Conservation (phyloP, 2,329 filamentous ascomycete species). For the Claviceps pazoutovae region DNA sequence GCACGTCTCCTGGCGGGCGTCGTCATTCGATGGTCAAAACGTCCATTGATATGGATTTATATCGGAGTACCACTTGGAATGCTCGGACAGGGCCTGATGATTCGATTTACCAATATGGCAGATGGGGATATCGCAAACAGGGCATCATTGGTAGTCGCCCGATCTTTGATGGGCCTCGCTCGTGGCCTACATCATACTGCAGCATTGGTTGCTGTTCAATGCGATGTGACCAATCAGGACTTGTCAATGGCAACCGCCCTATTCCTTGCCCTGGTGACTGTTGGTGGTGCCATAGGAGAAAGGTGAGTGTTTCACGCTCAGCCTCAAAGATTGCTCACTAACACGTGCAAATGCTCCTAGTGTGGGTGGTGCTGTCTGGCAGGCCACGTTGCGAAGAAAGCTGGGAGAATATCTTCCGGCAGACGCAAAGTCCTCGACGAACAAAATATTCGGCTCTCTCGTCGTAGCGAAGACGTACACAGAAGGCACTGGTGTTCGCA, state of each 20-base stretch:
- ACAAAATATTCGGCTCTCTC: constrained; percentile 13
- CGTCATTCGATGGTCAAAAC: constrained; percentile 22
- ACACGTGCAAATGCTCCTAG: constrained; percentile 5
- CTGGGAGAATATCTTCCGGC: constrained; percentile 10
- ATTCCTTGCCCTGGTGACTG: constrained; percentile 18
- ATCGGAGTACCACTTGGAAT: constrained; percentile 13
- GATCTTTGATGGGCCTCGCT: constrained; percentile 16
- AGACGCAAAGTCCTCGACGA: constrained; percentile 6
- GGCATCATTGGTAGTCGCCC: constrained; percentile 15
- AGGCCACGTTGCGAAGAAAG: constrained; percentile 11
- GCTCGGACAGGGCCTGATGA: constrained; percentile 16
- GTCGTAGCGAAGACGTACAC: constrained; percentile 11
- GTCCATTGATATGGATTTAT: constrained; percentile 14
- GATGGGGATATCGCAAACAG: constrained; percentile 11
- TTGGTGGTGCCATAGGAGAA: constrained; percentile 16
- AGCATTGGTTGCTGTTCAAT: constrained; percentile 12
- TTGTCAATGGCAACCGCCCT: constrained; percentile 21
- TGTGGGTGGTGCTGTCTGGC: constrained; percentile 22
- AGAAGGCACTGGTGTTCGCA: constrained; percentile 2
- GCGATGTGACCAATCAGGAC: constrained; percentile 16
- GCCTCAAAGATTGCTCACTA: neutral
- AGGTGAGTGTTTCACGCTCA: constrained; percentile 6
- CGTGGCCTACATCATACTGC: constrained; percentile 13
- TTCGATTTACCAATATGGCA: constrained; percentile 10
- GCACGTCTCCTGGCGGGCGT: constrained; percentile 20